A percentile compares a stretch with the other conserved stretches of the same genome.
phyloP scores from a whole-genome alignment of 495 filamentous ascomycete genomes.

The Annulohypoxylon nitens region DNA sequence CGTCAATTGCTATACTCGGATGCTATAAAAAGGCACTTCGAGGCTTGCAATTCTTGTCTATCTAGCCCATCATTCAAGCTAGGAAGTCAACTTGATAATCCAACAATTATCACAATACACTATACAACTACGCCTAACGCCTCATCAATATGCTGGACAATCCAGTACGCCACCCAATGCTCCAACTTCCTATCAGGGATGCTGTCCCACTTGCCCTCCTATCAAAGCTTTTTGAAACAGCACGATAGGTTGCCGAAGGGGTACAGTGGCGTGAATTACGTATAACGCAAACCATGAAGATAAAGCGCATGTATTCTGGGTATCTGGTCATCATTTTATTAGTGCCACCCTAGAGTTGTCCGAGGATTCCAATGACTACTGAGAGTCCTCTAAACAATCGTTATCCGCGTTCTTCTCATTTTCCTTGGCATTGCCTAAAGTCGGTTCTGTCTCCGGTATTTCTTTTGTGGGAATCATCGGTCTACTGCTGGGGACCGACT shows the following conservation, averaged over 20 bases:
- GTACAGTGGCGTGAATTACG: constrained; percentile 10
- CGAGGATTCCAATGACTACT: constrained; percentile 35
- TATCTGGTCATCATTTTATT: constrained; percentile 48
- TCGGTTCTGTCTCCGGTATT: constrained; percentile 16
- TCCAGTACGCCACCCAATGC: constrained; percentile 31
- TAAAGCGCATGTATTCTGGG: constrained; percentile 24
- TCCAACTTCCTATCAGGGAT: not conserved
- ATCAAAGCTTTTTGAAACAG: not conserved
- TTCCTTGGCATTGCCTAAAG: constrained; percentile 12
- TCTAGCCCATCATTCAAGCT: not conserved
- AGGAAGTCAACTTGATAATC: not conserved
- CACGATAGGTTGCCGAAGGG: constrained; percentile 13
- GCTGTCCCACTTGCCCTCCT: not conserved
- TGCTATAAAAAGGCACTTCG: constrained; percentile 3
- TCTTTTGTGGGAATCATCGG: constrained; percentile 32
- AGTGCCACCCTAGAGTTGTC: constrained; percentile 48
- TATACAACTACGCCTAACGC: not conserved
- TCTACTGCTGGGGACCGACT: constrained; percentile 28
- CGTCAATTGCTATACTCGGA: not conserved
- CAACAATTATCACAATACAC: not conserved
- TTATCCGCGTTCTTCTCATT: constrained; percentile 18
- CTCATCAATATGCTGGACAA: not conserved
- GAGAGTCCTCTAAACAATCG: constrained; percentile 26
- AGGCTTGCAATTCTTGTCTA: not conserved
- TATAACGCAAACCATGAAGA: not conserved